Base-by-base conservation (phyloP, 495 filamentous ascomycete genomes). In the Xylaria castorea region DNA sequence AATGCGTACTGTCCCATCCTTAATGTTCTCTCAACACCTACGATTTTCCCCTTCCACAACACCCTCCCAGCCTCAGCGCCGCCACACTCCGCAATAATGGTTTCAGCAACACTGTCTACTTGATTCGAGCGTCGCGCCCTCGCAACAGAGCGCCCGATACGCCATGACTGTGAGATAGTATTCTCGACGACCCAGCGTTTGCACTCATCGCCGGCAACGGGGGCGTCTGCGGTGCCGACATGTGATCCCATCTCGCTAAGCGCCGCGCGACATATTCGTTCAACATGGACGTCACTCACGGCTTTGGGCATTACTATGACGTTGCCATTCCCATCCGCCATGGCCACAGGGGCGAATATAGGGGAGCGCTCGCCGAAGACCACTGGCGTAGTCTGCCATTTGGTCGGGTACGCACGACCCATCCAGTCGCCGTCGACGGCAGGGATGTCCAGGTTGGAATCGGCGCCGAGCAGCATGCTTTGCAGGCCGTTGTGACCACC, bases 11-110 rank as follows among this genome's bases (percentile, higher is more conserved):
- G 87, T 25, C 89, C 89, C 82, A 81, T 88, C 55, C 79, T 79
- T 68, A 92, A 74, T 4, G 83, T 85, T 12, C 88, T 78, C 73
- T 89, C 85, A 0, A 92, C 89, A 12, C 83, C 84, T 0, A 87
- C 83, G 61, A 91, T 88, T 78, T 92, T 92, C 12, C 89, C 90
- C 68, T 87, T 84, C 74, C 87, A 90, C 5, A 91, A 76, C 22
- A 91, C 84, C 66, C 80, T 85, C 0, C 83, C 88, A 9, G 83
- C 82, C 25, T 85, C 81, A 0, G 78, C 68, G 0, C 88, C 89
- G 2, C 87, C 89, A 55, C 86, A 86, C 74, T 89, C 86, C 9
- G 86, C 82, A 12, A 91, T 81, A 60, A 91, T 90, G 0, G 83
- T 81, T 74, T 89, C 86, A 0, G 87, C 87, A 11, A 89, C 84